Percentiles rank a stretch among this genome's conserved stretches.
These are phyloP conservation scores for Panicum hallii DNA, from an alignment of 202 grass and related monocot species.

Conservation along the genomic window DNA sequence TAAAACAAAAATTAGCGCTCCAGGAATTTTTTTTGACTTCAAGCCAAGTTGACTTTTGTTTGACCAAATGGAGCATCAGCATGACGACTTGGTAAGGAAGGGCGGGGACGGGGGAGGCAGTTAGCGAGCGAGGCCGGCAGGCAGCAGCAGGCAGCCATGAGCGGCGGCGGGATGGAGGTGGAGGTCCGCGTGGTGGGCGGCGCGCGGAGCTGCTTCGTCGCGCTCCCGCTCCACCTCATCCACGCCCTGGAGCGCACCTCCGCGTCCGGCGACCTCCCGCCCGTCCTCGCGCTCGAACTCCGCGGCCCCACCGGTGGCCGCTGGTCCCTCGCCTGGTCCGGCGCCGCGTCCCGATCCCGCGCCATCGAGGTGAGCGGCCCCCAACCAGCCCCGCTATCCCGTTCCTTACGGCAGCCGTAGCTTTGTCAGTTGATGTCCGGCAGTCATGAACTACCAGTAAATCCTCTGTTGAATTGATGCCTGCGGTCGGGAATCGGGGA, in stretches of 20 bases:
- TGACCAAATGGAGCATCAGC: conserved; percentile 11
- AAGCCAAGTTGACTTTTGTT: not conserved
- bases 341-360: conserved; percentile 64
- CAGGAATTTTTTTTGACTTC: not conserved
- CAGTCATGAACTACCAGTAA: not conserved
- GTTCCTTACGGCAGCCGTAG: not conserved
- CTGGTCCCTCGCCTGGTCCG: conserved; percentile 93
- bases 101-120: not conserved
- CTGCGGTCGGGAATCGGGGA: not conserved
- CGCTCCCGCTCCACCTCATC: conserved; percentile 86
- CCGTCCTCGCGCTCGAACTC: conserved; percentile 83
- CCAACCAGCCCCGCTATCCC: not conserved
- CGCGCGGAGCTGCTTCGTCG: conserved; percentile 83
- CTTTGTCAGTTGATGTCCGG: not conserved
- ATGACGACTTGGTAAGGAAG: not conserved
- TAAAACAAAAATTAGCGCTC: not conserved
- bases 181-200: conserved; percentile 73
- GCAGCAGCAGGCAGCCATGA: not conserved
- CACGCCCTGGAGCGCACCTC: conserved; percentile 64
- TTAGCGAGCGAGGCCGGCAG: conserved; percentile 12
- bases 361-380: conserved; percentile 70
- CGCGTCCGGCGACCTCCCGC: conserved; percentile 66
- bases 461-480: conserved; percentile 9
- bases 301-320: conserved; percentile 45
- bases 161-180: conserved; percentile 59